These are phyloP conservation scores for Saccharum spontaneum DNA, from an alignment of 176 grass and related monocot genomes.

Conservation along the genomic window DNA sequence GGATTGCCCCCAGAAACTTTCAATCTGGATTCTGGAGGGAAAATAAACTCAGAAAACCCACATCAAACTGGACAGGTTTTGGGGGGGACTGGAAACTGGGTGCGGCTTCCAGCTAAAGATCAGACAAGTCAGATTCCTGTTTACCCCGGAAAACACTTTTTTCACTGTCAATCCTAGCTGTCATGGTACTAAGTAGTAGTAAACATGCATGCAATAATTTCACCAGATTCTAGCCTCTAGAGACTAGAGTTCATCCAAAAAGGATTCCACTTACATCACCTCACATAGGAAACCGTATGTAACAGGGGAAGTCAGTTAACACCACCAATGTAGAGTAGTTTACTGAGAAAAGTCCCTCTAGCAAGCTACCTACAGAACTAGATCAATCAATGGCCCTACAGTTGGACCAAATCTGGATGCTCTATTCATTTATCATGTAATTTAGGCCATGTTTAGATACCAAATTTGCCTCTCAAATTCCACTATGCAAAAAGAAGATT, in stretches of 20 bases:
- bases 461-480: too few species aligned
- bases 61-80: background rate
- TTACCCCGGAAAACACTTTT: background rate
- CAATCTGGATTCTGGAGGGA: background rate
- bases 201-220: background rate
- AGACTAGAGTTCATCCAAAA: background rate
- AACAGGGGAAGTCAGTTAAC: slow-evolving; percentile 19
- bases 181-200: background rate
- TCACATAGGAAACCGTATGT: background rate
- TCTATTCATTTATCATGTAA: slow-evolving; percentile 11
- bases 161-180: background rate
- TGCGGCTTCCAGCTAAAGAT: background rate
- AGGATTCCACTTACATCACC: background rate
- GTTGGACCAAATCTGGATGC: slow-evolving; percentile 3
- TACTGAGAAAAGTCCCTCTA: slow-evolving; percentile 1
- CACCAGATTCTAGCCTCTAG: background rate
- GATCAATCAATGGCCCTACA: slow-evolving; percentile 21
- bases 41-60: background rate
- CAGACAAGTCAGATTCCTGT: background rate
- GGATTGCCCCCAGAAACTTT: background rate
- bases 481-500: too few species aligned
- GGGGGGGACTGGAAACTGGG: background rate
- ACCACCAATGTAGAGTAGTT: background rate
- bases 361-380: slow-evolving; percentile 21
- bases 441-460: too few species aligned